Percentiles rank a stretch among this genome's conserved stretches.
These are phyloP conservation scores for Austroboletus eburneus DNA, from an alignment of 768 basidiomycete species.

Conservation along the genomic window DNA sequence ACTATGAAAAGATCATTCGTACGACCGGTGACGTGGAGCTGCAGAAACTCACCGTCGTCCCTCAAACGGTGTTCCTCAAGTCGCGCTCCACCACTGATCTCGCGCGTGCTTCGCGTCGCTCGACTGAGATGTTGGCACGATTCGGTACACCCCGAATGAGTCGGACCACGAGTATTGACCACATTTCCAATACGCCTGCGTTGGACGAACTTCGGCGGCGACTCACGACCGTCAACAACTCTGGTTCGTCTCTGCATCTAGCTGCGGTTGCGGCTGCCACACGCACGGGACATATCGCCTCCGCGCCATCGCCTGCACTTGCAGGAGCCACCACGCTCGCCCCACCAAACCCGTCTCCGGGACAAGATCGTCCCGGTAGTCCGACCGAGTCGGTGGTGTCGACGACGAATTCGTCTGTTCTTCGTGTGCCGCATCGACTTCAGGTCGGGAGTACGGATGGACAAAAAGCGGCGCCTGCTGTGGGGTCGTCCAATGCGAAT, in stretches of 20 bases:
- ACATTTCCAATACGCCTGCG: constrained; percentile 45
- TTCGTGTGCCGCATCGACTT: constrained; percentile 55
- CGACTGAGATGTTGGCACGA: constrained; percentile 40
- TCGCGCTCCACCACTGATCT: constrained; percentile 37
- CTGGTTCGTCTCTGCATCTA: constrained; percentile 57
- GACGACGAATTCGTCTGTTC: constrained; percentile 58
- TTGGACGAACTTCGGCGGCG: constrained; percentile 78
- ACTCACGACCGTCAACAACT: constrained; percentile 71
- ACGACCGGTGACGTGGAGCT: constrained; percentile 69
- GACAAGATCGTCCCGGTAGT: constrained; percentile 60
- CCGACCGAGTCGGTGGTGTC: constrained; percentile 83
- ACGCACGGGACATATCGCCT: constrained; percentile 33
- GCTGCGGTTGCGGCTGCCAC: constrained; percentile 23
- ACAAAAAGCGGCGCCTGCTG: constrained; percentile 84
- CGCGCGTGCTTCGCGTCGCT: constrained; percentile 39
- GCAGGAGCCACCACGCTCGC: constrained; percentile 14
- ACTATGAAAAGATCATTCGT: constrained; percentile 60
- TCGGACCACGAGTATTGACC: constrained; percentile 47
- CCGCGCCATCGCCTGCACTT: constrained; percentile 12
- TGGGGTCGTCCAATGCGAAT: constrained; percentile 81
- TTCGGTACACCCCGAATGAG: constrained; percentile 48
- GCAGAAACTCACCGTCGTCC: constrained; percentile 83
- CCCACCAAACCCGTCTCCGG: constrained; percentile 15
- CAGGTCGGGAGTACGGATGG: constrained; percentile 71
- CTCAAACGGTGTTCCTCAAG: constrained; percentile 87